Conservation (phyloP, 2,329 filamentous ascomycete species). For the Aspergillus persii region DNA sequence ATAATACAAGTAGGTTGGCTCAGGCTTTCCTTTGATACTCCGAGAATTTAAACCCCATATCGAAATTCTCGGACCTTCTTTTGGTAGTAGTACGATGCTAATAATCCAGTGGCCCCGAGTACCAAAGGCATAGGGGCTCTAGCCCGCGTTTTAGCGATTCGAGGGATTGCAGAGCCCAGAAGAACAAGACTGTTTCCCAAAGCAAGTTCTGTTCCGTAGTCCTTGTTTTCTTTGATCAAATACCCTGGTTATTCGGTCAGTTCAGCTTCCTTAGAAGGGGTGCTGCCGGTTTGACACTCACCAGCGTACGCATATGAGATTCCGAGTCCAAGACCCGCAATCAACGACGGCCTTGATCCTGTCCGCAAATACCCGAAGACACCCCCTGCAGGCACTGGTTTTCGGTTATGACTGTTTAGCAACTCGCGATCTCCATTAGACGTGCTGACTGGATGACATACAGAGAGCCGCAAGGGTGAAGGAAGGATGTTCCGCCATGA, state of each 20-base stretch:
- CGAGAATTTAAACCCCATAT: no score
- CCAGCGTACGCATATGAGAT: conserved; percentile 17
- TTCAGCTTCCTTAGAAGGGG: no score
- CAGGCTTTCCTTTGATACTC: no score
- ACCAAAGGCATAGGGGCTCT: conserved; percentile 15
- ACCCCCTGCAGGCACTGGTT: conserved; percentile 15
- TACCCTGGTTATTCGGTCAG: conserved; percentile 5
- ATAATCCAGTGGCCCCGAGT: conserved; percentile 2
- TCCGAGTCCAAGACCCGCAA: conserved; percentile 18
- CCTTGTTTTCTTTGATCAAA: conserved; percentile 20
- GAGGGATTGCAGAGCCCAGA: conserved; percentile 12
- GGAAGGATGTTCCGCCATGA: no score
- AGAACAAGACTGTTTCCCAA: conserved; percentile 18
- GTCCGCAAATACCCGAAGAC: conserved; percentile 17
- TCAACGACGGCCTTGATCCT: conserved; percentile 15
- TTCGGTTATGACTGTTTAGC: no score
- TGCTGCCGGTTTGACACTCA: not conserved
- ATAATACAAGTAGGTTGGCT: no score
- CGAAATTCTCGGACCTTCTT: no score
- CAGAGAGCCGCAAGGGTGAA: no score
- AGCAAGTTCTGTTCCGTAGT: conserved; percentile 21
- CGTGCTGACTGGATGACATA: no score
- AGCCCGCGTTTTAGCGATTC: conserved; percentile 14
- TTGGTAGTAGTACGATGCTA: no score
- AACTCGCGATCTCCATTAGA: no score